Base-by-base conservation (phyloP, 352 stramenopile genomes). In the Pythium phragmiticola region DNA sequence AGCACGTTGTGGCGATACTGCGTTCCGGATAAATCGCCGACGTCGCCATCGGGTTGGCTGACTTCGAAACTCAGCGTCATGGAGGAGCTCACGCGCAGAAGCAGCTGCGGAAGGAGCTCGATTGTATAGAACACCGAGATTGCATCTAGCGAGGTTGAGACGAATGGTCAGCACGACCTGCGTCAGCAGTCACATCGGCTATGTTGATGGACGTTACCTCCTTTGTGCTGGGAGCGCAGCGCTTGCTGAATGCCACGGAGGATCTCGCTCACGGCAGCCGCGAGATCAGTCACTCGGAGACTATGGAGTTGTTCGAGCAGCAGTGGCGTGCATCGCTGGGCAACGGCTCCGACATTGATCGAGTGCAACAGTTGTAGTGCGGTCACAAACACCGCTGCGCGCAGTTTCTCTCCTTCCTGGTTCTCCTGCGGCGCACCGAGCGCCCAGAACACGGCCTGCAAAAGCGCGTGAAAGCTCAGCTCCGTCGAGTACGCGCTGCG, bases 91-190 rank as follows among this genome's bases (percentile, higher is more conserved):
- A 84, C 56, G 19, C 76, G 76, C 21, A 82, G 53, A 21, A 84
- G 58, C 7, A 84, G 47, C 23, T 81, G 76, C 4, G 76, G 76
- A 17, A 84, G 43, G 13, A 84, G 64, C 57, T 84, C 76, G 41
- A 84, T 70, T 2, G 76, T 73, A 52, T 76, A 70, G 57, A 79
- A 83, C 4, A 76, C 55, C 7, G 66, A 60, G 9, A 77, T 36
- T 9, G 60, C 53, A 14, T 80, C 75, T 67, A 51, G 48, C 60
- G 5, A 45, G 28, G 11, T 7, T 62, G 19, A 50, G 7, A 37
- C 26, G 2, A 7, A 26, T 19, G 14, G 39, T 46, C 14, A 46
- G 39, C 26, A 6, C 26, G 7, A 4, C 9, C 43, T 17, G 42
- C 0, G 4, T 53, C 26, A 56, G 39, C 30, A 23, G 12, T 52